Percentiles rank a stretch among this genome's conserved stretches.
Conservation (phyloP, 106 monocot species). For the Chionographis japonica region DNA sequence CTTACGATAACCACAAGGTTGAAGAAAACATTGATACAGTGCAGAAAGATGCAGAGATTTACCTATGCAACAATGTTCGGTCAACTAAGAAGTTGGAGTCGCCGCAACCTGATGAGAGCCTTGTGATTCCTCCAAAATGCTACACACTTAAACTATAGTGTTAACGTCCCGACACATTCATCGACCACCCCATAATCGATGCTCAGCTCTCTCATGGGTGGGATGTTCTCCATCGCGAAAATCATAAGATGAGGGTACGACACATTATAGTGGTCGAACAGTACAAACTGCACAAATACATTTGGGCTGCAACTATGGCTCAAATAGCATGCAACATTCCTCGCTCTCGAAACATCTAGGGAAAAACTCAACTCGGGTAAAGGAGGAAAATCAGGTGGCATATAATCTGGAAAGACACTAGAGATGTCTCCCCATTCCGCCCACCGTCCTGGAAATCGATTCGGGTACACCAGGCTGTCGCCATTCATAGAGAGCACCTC, state of each 20-base stretch:
- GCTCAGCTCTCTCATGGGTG: conserved; percentile 89
- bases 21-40: neutral
- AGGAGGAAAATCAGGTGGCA: conserved; percentile 26
- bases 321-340: conserved; percentile 90
- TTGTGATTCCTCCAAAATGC: neutral
- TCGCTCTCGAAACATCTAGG: conserved; percentile 72
- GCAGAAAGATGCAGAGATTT: neutral
- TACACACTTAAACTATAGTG: conserved; percentile 16
- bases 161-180: conserved; percentile 58
- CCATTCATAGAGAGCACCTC: conserved; percentile 46
- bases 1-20: too few species aligned
- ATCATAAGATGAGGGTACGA: conserved; percentile 89
- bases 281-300: conserved; percentile 86
- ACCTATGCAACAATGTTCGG: conserved; percentile 8
- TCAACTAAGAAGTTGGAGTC: conserved; percentile 15
- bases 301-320: conserved; percentile 87
- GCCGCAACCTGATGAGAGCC: conserved; percentile 2
- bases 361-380: conserved; percentile 52
- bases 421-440: conserved; percentile 92
- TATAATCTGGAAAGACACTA: conserved; percentile 53
- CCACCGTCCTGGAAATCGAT: conserved; percentile 71
- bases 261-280: conserved; percentile 73
- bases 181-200: conserved; percentile 89
- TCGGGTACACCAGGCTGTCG: conserved; percentile 64
- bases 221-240: conserved; percentile 87